These are phyloP conservation scores for Diaporthe helianthi DNA, from an alignment of 2,329 filamentous ascomycete genomes.

Conservation along the genomic window DNA sequence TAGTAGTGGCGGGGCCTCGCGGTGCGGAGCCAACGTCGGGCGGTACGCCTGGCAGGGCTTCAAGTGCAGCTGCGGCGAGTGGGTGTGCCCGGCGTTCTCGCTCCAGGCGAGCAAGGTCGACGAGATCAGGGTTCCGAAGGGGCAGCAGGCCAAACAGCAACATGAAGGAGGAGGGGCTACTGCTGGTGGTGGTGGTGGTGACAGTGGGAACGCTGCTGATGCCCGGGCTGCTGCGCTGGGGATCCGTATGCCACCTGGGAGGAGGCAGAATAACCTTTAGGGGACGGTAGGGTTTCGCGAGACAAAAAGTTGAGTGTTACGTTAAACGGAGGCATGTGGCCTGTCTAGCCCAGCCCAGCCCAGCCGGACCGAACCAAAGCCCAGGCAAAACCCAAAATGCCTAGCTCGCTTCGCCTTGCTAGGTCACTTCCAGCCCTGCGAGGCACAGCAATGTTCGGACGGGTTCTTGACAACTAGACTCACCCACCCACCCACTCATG, in stretches of 20 bases:
- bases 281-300: no score
- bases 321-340: background rate
- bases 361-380: background rate
- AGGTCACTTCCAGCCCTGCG: conserved; percentile 1
- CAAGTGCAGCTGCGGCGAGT: conserved; percentile 87
- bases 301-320: background rate
- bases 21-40: conserved; percentile 84
- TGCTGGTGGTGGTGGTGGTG: conserved; percentile 25
- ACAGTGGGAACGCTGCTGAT: conserved; percentile 36
- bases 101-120: conserved; percentile 85
- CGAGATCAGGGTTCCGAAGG: conserved; percentile 54
- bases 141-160: background rate
- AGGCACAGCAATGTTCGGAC: background rate
- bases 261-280: conserved; percentile 42
- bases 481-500: no score
- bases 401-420: background rate
- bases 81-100: conserved; percentile 91
- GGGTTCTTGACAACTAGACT: background rate
- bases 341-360: background rate
- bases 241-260: conserved; percentile 63
- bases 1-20: conserved; percentile 41
- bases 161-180: background rate
- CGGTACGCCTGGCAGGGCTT: conserved; percentile 97
- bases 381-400: background rate
- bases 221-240: conserved; percentile 47